Evolutionary conservation across 169 alveolate genomes (phyloP), one percentile per base, ranked within the genome.

Genomic region (Babesia sp.): DNA sequence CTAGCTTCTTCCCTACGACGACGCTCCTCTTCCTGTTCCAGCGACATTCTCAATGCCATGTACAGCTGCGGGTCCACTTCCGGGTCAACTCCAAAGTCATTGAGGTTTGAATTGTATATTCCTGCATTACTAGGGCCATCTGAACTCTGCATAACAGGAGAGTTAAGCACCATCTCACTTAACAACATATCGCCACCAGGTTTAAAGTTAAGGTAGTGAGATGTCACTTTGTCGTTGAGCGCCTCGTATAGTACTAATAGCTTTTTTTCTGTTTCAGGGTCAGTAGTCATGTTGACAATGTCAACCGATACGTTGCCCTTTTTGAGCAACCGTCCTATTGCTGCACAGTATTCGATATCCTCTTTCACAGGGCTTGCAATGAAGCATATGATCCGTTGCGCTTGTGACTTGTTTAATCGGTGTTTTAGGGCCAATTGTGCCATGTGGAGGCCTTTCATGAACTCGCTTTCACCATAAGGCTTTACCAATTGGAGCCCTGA

Each of bases 391-490:
- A 98, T 97, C 74, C 99, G 92, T 87, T 96, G 97, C 53, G 90
- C 92, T 86, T 95, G 94, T 26, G 93, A 87, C 77, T 96, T 98
- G 79, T 98, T 97, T 42, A 90, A 90, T 67, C 99, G 89, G 89
- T 97, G 99, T 87, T 98, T 98, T 57, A 98, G 85, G 4, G 99
- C 98, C 56, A 98, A 91, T 82, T 94, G 96, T 3, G 98, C 98
- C 26, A 95, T 95, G 60, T 92, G 93, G 33, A 97, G 80, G 31
- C 98, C 95, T 54, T 94, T 92, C 39, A 90, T 59, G 56, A 97
- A 71, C 70, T 96, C 98, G 66, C 93, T 79, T 36, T 95, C 91
- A 1, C 98, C 97, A 41, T 87, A 83, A 53, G 96, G 89, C 63
- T 82, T 88, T 16, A 94, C 89, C 18, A 81, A 87, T 69, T 87